Evolutionary conservation across 345 rosid genomes (phyloP).

Genomic region (Eucalyptus globulus): DNA sequence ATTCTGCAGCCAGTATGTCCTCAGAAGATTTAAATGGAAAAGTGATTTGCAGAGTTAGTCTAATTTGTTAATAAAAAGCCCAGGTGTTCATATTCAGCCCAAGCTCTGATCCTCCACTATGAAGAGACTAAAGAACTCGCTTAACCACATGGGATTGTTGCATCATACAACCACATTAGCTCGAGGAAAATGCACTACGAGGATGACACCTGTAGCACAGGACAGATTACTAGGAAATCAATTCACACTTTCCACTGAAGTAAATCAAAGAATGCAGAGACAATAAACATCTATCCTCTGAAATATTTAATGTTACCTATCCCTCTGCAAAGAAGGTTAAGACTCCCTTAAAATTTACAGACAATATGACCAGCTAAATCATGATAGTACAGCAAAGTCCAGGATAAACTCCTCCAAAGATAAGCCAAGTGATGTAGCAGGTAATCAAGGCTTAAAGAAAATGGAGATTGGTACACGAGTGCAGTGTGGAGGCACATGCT

Average conservation of each 20-base stretch:
- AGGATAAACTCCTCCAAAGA: neutral
- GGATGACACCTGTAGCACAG: neutral
- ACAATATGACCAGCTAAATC: neutral
- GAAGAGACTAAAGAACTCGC: neutral
- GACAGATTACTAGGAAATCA: neutral
- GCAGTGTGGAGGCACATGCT: neutral
- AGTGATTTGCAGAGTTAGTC: neutral
- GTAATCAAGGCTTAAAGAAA: neutral
- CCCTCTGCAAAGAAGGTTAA: neutral
- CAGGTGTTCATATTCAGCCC: neutral
- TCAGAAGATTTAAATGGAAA: neutral
- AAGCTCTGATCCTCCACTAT: neutral
- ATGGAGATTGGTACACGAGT: neutral
- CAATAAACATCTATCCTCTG: neutral
- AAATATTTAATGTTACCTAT: neutral
- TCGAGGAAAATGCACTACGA: neutral
- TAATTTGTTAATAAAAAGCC: neutral
- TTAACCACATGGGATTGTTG: neutral
- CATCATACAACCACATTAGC: neutral
- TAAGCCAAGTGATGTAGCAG: neutral
- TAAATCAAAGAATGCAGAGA: neutral
- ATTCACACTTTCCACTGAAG: neutral
- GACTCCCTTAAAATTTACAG: neutral
- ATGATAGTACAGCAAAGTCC: neutral
- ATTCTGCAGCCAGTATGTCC: neutral